Conservation (phyloP, 176 grass and related monocot species). For the Dendrocalamus sinicus region DNA sequence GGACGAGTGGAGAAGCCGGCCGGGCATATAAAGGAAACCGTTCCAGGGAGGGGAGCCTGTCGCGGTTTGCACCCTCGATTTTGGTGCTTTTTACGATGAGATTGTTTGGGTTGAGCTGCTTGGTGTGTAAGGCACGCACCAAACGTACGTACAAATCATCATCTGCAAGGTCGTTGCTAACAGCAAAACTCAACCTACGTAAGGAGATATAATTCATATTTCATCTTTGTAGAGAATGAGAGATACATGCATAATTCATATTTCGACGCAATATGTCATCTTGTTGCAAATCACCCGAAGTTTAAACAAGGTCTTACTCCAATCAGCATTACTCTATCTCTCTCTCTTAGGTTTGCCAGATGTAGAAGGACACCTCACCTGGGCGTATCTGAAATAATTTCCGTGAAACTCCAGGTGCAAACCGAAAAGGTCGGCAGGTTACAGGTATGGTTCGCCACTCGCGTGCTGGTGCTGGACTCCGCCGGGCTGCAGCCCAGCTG, state of each 20-base stretch:
- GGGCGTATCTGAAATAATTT: constrained; percentile 11
- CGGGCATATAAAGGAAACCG: constrained; percentile 12
- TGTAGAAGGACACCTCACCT: background rate
- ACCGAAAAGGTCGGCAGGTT: background rate
- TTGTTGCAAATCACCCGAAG: background rate
- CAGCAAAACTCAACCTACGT: background rate
- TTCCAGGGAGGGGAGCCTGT: background rate
- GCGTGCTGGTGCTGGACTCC: background rate
- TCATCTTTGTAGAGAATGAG: background rate
- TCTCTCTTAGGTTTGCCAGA: background rate
- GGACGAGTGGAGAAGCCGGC: background rate
- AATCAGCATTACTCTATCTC: background rate
- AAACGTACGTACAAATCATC: background rate
- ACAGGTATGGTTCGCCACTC: background rate
- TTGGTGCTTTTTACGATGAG: background rate
- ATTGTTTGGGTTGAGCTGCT: background rate
- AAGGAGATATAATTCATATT: background rate
- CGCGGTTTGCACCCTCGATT: background rate
- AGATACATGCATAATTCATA: background rate
- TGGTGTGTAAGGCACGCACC: constrained; percentile 3
- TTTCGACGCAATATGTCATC: background rate
- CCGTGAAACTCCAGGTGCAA: background rate
- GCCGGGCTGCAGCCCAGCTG: constrained; percentile 28
- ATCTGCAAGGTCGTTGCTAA: background rate
- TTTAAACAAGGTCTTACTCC: background rate